Percentiles rank a stretch among this genome's conserved stretches.
Evolutionary conservation across 2,329 filamentous ascomycete genomes (phyloP).

Genomic region (Microthyrium microscopicum): DNA sequence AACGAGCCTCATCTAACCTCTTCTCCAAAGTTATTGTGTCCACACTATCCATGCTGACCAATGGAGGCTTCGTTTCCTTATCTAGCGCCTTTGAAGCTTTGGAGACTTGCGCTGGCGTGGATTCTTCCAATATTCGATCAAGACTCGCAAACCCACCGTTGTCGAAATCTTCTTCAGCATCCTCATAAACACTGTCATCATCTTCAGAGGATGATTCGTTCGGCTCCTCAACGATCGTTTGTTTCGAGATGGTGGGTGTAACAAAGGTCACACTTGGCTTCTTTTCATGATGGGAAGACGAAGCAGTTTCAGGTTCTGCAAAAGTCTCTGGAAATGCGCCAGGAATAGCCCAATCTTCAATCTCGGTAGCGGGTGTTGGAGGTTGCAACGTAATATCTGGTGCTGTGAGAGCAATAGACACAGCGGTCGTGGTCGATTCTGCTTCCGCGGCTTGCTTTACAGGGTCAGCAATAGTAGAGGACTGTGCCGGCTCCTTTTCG

Average conservation of each 20-base stretch:
- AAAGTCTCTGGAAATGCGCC: slow-evolving; percentile 40
- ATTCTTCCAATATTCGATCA: slow-evolving; percentile 52
- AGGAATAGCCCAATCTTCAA: slow-evolving; percentile 28
- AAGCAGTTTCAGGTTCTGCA: slow-evolving; percentile 8
- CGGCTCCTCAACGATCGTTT: not conserved
- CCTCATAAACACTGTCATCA: slow-evolving; percentile 49
- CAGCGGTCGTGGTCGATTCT: not conserved
- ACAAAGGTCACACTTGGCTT: not conserved
- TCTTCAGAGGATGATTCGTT: slow-evolving; percentile 22
- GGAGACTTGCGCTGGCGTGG: slow-evolving; percentile 20
- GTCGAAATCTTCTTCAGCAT: slow-evolving; percentile 59
- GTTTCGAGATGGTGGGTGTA: not conserved
- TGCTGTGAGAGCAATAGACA: not conserved
- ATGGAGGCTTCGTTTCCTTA: slow-evolving; percentile 5
- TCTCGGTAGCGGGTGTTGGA: slow-evolving; percentile 16
- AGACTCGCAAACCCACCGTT: slow-evolving; percentile 55
- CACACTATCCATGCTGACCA: slow-evolving; percentile 39
- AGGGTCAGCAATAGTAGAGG: slow-evolving; percentile 15
- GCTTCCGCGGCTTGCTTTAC: slow-evolving; percentile 15
- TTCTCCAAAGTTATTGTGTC: slow-evolving; percentile 50
- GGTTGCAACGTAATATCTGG: slow-evolving; percentile 7
- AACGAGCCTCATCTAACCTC: slow-evolving; percentile 53
- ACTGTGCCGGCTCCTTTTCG: slow-evolving; percentile 14
- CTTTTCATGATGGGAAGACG: not conserved
- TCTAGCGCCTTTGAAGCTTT: slow-evolving; percentile 5